Evolutionary conservation across 2,329 filamentous ascomycete species (phyloP), one percentile per base, ranked within the genome.

Genomic region (Diplodia intermedia): DNA sequence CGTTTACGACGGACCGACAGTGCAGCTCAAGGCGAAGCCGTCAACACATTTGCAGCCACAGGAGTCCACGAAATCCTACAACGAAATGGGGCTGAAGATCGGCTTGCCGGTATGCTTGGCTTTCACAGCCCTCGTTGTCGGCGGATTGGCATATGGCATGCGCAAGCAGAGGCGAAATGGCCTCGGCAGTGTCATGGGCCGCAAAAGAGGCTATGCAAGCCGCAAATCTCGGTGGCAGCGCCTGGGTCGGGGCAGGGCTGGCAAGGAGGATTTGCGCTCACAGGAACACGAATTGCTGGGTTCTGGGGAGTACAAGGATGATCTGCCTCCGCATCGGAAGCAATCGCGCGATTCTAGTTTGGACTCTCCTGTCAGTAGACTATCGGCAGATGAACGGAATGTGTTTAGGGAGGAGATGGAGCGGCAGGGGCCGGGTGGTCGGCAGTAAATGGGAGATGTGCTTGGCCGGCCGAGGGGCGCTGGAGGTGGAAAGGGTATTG

Each of bases 121-220:
- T 23, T 75, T 79, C 60, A 71, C 82, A 20, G 61, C 79, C 18
- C 40, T 79, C 18, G 75, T 82, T 40, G 71, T 79, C 15, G 68
- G 75, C n/a, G 79, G 77, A 2, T 69, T 82, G 20, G 80, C 72
- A 49, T 77, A 81, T 67, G 78, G 81, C 14, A 82, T 82, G 79
- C 73, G 78, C 14, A 76, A 79, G 65, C 77, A 77, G 29, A 76
- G 81, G 53, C 72, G 69, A 40, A 78, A 80, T 68, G 78, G 76
- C 4, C 60, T 80, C 2, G 77, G 75, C 7, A 79, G 75, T 55
- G 69, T 79, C 68, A 79, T 78, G 76, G 75, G 75, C 15, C 71
- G 76, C 18, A 72, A 75, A 56, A 70, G 69, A n/a, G 80, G 80
- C 3, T 81, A 82, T 66, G 79, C 76, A 2, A 72, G 72, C 12